phyloP scores from a whole-genome alignment of 1,284 basidiomycete genomes.

The Pascua sp. region DNA sequence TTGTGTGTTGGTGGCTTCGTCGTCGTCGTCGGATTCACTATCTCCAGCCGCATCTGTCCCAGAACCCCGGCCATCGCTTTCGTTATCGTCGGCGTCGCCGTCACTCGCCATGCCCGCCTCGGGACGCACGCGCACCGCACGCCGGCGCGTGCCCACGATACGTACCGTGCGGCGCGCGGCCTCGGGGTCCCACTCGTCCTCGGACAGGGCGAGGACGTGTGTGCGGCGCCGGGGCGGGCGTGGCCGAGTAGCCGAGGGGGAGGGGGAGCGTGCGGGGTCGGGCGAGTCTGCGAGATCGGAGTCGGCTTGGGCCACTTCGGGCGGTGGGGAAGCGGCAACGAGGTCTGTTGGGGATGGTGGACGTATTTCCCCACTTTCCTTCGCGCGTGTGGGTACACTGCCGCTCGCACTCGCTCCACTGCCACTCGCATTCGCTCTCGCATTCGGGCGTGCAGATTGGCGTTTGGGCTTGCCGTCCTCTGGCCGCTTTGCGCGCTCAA shows the following conservation, averaged over 20 bases:
- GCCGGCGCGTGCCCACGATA: constrained; percentile 14
- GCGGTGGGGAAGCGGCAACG: neutral
- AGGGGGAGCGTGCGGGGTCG: neutral
- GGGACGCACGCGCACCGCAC: constrained; percentile 1
- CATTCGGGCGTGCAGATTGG: neutral
- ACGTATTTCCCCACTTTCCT: too few species aligned
- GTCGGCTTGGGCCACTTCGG: neutral
- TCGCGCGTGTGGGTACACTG: too few species aligned
- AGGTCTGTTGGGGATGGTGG: too few species aligned
- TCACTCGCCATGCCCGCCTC: constrained; percentile 8
- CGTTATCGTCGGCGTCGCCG: too few species aligned
- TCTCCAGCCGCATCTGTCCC: neutral
- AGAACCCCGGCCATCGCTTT: too few species aligned
- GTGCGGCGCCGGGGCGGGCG: neutral
- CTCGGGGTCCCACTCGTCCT: constrained; percentile 41
- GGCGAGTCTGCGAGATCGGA: neutral
- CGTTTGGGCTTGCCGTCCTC: neutral
- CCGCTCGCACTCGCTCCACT: too few species aligned
- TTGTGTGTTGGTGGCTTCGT: neutral
- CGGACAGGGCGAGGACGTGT: constrained; percentile 27
- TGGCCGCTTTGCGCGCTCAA: constrained; percentile 8
- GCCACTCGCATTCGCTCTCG: too few species aligned
- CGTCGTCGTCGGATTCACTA: constrained; percentile 5
- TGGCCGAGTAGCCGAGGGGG: neutral
- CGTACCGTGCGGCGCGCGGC: constrained; percentile 6